Evolutionary conservation across 2,329 filamentous ascomycete species (phyloP).

Genomic region (Pestalotiopsis sp.): DNA sequence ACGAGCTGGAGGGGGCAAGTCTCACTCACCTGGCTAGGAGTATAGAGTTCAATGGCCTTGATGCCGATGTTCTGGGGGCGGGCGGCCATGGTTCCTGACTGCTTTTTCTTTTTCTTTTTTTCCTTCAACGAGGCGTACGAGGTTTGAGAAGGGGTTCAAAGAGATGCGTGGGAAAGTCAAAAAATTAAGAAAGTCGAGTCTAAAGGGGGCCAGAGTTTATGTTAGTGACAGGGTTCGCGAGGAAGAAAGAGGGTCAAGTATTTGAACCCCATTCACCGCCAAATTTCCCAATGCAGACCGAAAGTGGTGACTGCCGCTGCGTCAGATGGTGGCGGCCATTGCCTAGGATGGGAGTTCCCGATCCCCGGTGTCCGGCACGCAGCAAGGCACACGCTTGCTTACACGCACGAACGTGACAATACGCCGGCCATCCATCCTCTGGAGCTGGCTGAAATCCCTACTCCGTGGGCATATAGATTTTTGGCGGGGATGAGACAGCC

Average conservation of each 20-base stretch:
- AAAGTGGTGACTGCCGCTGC: background rate
- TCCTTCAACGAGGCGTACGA: background rate
- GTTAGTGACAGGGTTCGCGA: conserved; percentile 5
- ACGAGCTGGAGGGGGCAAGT: conserved; percentile 2
- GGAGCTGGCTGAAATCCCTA: background rate
- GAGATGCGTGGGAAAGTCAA: background rate
- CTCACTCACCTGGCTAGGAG: conserved; percentile 73
- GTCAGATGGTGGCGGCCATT: background rate
- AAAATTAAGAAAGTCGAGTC: background rate
- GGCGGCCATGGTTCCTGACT: conserved; percentile 60
- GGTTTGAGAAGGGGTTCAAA: background rate
- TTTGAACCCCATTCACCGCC: conserved; percentile 14
- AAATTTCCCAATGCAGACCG: conserved; percentile 6
- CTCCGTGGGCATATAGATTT: background rate
- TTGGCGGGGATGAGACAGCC: background rate
- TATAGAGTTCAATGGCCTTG: conserved; percentile 91
- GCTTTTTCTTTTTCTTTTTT: background rate
- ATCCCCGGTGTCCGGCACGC: background rate
- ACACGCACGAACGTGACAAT: background rate
- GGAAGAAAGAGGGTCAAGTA: background rate
- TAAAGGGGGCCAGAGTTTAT: conserved; percentile 2
- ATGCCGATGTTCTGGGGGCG: conserved; percentile 88
- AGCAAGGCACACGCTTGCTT: too few relatives aligned
- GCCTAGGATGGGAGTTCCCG: background rate
- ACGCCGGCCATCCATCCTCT: background rate